phyloP scores from a whole-genome alignment of 1,139 yeast genomes.

The Ogataea hybrid region DNA sequence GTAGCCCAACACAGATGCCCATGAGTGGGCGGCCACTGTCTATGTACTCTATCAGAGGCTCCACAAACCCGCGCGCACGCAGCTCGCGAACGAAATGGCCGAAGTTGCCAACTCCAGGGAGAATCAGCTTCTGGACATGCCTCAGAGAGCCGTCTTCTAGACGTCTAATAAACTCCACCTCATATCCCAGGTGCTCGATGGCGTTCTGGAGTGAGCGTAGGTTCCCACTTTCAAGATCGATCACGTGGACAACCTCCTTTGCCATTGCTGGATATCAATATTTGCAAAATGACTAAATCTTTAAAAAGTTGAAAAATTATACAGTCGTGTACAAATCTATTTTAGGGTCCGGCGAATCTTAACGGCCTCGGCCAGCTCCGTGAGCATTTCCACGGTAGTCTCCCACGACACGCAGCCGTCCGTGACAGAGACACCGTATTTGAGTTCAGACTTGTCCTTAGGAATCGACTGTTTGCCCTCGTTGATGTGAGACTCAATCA shows the following conservation, averaged over 20 bases:
- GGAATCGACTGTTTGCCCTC: conserved; percentile 93
- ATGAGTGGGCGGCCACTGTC: conserved; percentile 74
- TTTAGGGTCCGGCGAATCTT: conserved; percentile 61
- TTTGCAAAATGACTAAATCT: background rate
- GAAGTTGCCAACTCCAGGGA: conserved; percentile 97
- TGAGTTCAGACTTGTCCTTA: conserved; percentile 65
- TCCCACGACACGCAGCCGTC: conserved; percentile 97
- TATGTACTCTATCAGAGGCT: conserved; percentile 65
- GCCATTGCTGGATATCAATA: conserved; percentile 9
- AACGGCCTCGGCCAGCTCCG: conserved; percentile 77
- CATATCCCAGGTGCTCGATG: conserved; percentile 70
- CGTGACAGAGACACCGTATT: conserved; percentile 95
- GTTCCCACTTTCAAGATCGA: conserved; percentile 96
- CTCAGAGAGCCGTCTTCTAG: conserved; percentile 42
- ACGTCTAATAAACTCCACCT: conserved; percentile 49
- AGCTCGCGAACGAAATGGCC: conserved; percentile 86
- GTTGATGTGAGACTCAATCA: conserved; percentile 92
- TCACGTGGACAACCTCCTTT: conserved; percentile 55
- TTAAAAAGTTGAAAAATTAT: conserved; percentile 1
- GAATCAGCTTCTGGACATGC: conserved; percentile 54
- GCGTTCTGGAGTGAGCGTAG: conserved; percentile 87
- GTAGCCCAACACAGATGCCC: conserved; percentile 98
- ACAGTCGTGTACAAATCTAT: conserved; percentile 8
- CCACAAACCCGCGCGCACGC: conserved; percentile 56
- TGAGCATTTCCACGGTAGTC: conserved; percentile 76